Base-by-base conservation (phyloP, 2,329 filamentous ascomycete genomes). In the Penicillium sp. region DNA sequence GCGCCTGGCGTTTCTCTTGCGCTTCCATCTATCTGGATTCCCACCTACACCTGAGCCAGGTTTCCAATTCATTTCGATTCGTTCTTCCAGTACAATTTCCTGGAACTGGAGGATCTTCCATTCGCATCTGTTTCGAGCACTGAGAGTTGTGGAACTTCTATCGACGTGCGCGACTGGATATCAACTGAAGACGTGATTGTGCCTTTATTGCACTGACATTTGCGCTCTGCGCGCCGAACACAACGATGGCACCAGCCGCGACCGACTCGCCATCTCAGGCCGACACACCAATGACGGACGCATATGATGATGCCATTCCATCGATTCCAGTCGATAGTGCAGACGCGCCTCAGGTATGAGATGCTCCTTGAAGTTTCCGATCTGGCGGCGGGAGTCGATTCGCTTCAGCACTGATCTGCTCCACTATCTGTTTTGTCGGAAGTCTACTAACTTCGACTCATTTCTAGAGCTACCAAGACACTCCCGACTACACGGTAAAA, bases 401-500 rank as follows among this genome's bases (percentile, higher is more conserved):
- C 38, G 8, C 35, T 24, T 10, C 6, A 13, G 22, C 26, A 15
- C 19, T 26, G 13, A 1, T 44, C 3, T 30, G 37, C 12, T 7
- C 24, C 53, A 7, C 9, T 26, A 8, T 33, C n/a, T 13, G 10
- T 19, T 54, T 38, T 4, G 0, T 33, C 7, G 12, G 33, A 12
- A 26, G 19, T n/a, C 19, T 8, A 17, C 67, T 72, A 40, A 72
- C 35, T 35, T 7, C 49, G 19, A 26, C 44, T 35, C 33, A 17
- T 42, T 42, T 66, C 15, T 28, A 84, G 79, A 81, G 81, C 66
- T 80, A 82, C 61, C 79, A 86, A 71, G 85, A 88, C 60, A 88
- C 86, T 8, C 86, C 86, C 47, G 86, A 88, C 66, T 88, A 88
- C 74, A 88, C 86, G 65, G 82, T 84, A 82, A 67, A 67, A 53